These are phyloP conservation scores for Beauveria pseudobassiana DNA, from an alignment of 2,329 filamentous ascomycete species.

Conservation along the genomic window DNA sequence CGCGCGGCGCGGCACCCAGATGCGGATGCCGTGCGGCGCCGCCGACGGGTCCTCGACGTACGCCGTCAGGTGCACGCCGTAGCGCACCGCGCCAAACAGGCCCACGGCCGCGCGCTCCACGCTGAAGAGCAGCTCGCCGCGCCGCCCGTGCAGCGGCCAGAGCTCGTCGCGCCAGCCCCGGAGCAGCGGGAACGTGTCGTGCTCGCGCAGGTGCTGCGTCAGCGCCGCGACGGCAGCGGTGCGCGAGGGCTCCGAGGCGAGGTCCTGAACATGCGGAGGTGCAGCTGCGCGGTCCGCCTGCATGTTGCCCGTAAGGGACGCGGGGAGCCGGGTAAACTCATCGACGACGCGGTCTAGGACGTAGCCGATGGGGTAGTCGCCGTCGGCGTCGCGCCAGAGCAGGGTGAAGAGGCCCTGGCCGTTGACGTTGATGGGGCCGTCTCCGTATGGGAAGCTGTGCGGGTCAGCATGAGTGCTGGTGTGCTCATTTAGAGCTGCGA, in stretches of 20 bases:
- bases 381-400: constrained; percentile 54
- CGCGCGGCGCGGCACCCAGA: constrained; percentile 80
- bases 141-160: constrained; percentile 68
- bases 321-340: constrained; percentile 40
- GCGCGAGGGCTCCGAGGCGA: constrained; percentile 53
- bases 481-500: neutral
- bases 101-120: constrained; percentile 70
- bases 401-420: constrained; percentile 56
- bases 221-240: constrained; percentile 50
- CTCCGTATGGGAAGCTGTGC: constrained; percentile 68
- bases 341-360: constrained; percentile 44
- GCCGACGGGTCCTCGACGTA: constrained; percentile 44
- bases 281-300: constrained; percentile 50
- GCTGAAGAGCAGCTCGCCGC: constrained; percentile 57
- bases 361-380: constrained; percentile 57
- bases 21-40: constrained; percentile 50
- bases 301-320: constrained; percentile 52
- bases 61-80: constrained; percentile 75
- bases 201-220: constrained; percentile 59
- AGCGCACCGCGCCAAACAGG: constrained; percentile 68
- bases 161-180: constrained; percentile 73
- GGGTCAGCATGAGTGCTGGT: neutral
- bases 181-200: constrained; percentile 66
- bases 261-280: constrained; percentile 58
- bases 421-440: constrained; percentile 52